These are phyloP conservation scores for Phyllosticta capitalensis DNA, from an alignment of 2,329 filamentous ascomycete genomes.

Conservation along the genomic window DNA sequence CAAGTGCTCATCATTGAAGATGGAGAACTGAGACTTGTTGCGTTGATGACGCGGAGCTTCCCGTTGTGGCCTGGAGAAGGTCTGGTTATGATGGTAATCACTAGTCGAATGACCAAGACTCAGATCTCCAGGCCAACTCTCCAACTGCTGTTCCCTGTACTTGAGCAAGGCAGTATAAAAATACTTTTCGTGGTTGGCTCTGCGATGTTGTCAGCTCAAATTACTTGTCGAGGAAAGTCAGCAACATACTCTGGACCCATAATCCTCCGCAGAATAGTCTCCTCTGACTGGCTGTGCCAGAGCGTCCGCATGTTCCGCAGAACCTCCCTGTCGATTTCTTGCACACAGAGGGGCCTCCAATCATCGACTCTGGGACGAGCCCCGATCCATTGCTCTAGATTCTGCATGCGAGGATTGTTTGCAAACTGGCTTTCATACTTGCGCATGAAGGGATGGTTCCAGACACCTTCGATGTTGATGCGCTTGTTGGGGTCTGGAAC, in stretches of 20 bases:
- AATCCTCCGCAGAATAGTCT: conserved; percentile 61
- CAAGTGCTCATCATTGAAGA: conserved; percentile 45
- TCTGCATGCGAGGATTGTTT: not conserved
- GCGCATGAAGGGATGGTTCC: conserved; percentile 74
- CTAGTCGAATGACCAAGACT: conserved; percentile 72
- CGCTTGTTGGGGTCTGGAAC: conserved; percentile 68
- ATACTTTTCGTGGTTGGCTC: conserved; percentile 80
- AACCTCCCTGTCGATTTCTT: conserved; percentile 71
- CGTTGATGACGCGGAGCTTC: conserved; percentile 25
- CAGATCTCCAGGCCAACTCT: conserved; percentile 70
- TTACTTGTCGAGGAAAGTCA: not conserved
- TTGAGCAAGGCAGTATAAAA: conserved; percentile 81
- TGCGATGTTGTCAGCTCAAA: conserved; percentile 26
- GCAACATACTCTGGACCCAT: conserved; percentile 33
- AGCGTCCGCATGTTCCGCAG: conserved; percentile 78
- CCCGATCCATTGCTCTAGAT: conserved; percentile 48
- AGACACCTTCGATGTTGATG: conserved; percentile 72
- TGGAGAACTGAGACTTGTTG: conserved; percentile 47
- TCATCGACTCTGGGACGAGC: conserved; percentile 49
- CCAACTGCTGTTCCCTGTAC: conserved; percentile 74
- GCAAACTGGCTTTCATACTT: conserved; percentile 48
- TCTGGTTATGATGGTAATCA: conserved; percentile 59
- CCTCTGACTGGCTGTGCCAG: conserved; percentile 78
- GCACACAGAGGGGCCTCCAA: conserved; percentile 50
- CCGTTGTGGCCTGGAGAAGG: conserved; percentile 18